Evolutionary conservation across 2,329 filamentous ascomycete species (phyloP).

Genomic region (Coniella lustricola): DNA sequence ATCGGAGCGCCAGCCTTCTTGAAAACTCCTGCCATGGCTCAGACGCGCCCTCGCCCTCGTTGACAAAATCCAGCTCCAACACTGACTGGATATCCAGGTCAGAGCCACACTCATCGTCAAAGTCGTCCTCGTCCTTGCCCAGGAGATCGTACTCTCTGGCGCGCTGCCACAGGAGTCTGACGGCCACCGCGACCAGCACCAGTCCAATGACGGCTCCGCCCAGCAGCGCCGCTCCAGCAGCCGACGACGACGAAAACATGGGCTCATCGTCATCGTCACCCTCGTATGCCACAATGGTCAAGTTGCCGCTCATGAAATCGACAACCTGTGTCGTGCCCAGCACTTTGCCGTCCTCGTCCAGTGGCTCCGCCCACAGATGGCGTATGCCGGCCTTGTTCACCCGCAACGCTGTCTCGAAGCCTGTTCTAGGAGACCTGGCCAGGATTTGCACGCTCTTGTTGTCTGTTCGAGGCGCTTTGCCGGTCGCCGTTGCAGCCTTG

Average conservation of each 20-base stretch:
- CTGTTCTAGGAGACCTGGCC: conserved; percentile 7
- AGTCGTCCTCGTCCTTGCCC: neutral
- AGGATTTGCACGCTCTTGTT: neutral
- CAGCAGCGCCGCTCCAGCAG: neutral
- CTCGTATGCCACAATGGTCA: conserved; percentile 1
- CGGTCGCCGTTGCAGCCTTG: neutral
- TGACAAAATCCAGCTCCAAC: too few species aligned
- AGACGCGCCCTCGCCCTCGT: too few species aligned
- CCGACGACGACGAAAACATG: neutral
- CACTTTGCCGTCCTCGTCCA: conserved; percentile 11
- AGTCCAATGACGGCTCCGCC: neutral
- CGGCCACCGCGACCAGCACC: too few species aligned
- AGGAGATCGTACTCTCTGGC: too few species aligned
- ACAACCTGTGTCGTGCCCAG: conserved; percentile 23
- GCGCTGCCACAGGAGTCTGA: too few species aligned
- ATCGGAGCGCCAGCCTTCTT: too few species aligned
- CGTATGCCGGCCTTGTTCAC: neutral
- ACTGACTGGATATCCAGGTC: too few species aligned
- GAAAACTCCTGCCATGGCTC: too few species aligned
- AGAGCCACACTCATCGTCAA: neutral
- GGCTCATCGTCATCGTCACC: neutral
- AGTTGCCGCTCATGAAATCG: conserved; percentile 5
- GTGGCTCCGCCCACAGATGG: conserved; percentile 13
- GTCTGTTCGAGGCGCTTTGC: neutral
- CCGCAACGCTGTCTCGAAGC: conserved; percentile 14